Conservation (phyloP, 257 asterid genomes). For the Fraxinus anomala region DNA sequence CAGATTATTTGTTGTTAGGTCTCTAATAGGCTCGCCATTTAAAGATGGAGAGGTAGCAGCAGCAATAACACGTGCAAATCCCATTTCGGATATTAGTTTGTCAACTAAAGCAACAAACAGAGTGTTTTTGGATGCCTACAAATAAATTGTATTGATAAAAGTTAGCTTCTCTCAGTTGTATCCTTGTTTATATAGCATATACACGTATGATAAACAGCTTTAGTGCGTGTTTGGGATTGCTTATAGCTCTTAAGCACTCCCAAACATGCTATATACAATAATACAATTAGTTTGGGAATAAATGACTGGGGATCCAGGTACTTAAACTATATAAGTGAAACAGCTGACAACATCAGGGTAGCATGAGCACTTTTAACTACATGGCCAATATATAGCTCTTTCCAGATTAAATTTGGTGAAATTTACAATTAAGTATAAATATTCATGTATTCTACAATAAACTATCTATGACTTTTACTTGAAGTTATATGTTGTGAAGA, state of each 20-base stretch:
- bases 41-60: conserved; percentile 42
- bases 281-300: conserved; percentile 17
- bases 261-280: not conserved
- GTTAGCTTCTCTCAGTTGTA: conserved; percentile 27
- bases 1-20: conserved; percentile 38
- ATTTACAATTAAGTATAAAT: not conserved
- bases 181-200: not conserved
- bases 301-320: conserved; percentile 5
- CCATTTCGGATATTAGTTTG: conserved; percentile 65
- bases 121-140: conserved; percentile 61
- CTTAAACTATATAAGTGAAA: not conserved
- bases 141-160: conserved; percentile 14
- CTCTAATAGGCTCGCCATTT: conserved; percentile 37
- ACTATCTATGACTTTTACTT: not conserved
- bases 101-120: conserved; percentile 66
- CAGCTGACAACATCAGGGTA: too few species aligned
- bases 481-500: not conserved
- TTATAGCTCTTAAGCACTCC: not conserved
- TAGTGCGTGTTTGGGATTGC: not conserved
- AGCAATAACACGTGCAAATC: conserved; percentile 65
- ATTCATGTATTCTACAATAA: not conserved
- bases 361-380: too few species aligned
- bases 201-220: not conserved
- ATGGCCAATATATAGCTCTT: too few species aligned
- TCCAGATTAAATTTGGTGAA: too few species aligned